These are phyloP conservation scores for Thielaviopsis ethacetica DNA, from an alignment of 2,329 filamentous ascomycete genomes.

Conservation along the genomic window DNA sequence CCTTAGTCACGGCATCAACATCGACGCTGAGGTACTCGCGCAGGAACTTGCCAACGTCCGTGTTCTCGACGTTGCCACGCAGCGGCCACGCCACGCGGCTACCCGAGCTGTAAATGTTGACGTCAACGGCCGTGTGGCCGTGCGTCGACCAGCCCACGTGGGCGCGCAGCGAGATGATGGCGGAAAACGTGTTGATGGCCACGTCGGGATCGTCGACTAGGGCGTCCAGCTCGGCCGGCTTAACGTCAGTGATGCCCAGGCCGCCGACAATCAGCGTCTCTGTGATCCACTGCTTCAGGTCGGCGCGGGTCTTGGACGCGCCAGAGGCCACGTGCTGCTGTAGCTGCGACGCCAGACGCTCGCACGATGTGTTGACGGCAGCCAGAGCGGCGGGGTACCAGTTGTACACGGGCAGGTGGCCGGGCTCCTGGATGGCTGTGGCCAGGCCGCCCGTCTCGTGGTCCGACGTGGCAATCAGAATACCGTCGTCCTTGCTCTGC, in stretches of 20 bases:
- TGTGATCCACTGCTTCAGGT: constrained; percentile 49
- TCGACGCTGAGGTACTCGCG: constrained; percentile 65
- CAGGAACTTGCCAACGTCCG: constrained; percentile 73
- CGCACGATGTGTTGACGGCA: constrained; percentile 58
- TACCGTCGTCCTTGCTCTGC: constrained; percentile 51
- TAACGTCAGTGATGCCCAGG: constrained; percentile 62
- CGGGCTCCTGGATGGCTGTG: constrained; percentile 50
- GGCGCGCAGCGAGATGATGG: constrained; percentile 74
- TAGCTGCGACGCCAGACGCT: constrained; percentile 51
- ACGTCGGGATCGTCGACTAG: constrained; percentile 42
- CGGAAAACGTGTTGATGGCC: constrained; percentile 48
- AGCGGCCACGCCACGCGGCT: constrained; percentile 48
- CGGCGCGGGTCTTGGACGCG: constrained; percentile 18
- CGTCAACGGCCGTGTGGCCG: constrained; percentile 83
- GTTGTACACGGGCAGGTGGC: constrained; percentile 38
- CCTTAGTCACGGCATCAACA: constrained; percentile 58
- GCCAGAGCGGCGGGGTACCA: constrained; percentile 77
- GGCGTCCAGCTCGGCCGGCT: constrained; percentile 49
- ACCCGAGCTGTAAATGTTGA: constrained; percentile 82
- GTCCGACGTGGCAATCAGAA: constrained; percentile 82
- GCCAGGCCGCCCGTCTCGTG: constrained; percentile 90
- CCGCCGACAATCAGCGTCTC: constrained; percentile 48
- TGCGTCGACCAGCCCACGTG: constrained; percentile 91
- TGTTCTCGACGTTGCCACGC: constrained; percentile 86
- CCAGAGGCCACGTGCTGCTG: constrained; percentile 35